Evolutionary conservation across 352 stramenopile genomes (phyloP).

Genomic region (Pythium graminicola): DNA sequence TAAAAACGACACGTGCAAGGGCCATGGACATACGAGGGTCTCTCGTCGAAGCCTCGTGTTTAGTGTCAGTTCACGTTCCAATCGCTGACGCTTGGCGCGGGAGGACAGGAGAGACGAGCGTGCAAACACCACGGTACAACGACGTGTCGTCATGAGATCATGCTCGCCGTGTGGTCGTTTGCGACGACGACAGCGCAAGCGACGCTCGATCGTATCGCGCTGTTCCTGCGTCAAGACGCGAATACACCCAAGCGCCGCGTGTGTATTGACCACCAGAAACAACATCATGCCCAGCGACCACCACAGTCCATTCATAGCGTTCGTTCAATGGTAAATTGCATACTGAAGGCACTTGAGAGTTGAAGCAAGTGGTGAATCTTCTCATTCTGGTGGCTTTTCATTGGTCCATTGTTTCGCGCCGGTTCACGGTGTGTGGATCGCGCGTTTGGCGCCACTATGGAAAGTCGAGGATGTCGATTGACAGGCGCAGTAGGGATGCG

Average conservation of each 20-base stretch:
- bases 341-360: background rate
- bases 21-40: conserved; percentile 11
- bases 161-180: background rate
- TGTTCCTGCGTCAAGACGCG: conserved; percentile 1
- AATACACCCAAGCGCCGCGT: conserved; percentile 4
- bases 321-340: background rate
- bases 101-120: background rate
- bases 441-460: too few relatives aligned
- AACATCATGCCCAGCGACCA: conserved; percentile 18
- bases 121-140: background rate
- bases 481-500: too few relatives aligned
- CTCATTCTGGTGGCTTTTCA: background rate
- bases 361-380: conserved; percentile 6
- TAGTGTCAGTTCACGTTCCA: background rate
- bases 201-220: background rate
- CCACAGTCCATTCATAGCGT: background rate
- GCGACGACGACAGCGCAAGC: background rate
- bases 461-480: too few relatives aligned
- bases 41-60: background rate
- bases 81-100: conserved; percentile 7
- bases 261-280: conserved; percentile 17
- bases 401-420: background rate
- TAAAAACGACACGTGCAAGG: conserved; percentile 4
- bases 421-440: too few relatives aligned
- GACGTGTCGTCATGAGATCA: background rate